Percentiles rank a stretch among this genome's conserved stretches.
Evolutionary conservation across 164 flowering plant genomes (phyloP).

Genomic region (Brasenia schreberi): DNA sequence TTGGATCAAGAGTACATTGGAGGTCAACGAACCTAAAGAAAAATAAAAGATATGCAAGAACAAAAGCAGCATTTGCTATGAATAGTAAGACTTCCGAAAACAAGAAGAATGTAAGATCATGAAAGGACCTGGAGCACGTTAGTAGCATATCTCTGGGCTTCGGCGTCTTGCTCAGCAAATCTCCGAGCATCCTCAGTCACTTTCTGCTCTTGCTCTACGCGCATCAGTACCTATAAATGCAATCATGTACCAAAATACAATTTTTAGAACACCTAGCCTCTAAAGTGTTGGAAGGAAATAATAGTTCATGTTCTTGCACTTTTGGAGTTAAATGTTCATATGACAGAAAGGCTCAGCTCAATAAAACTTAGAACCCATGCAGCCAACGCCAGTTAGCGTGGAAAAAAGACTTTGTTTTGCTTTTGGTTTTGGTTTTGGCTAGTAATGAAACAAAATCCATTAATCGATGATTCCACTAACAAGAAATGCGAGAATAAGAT

Average conservation of each 20-base stretch:
- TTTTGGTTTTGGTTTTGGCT: too few species aligned
- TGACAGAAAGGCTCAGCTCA: neutral
- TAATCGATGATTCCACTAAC: too few species aligned
- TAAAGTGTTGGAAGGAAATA: neutral
- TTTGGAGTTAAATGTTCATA: neutral
- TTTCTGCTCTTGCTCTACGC: conserved; percentile 93
- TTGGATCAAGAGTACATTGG: too few species aligned
- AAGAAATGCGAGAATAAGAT: neutral
- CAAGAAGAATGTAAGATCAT: neutral
- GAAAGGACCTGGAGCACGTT: conserved; percentile 77
- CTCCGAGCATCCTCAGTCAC: conserved; percentile 93
- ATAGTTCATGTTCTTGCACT: neutral
- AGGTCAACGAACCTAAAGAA: too few species aligned
- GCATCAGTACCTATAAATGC: conserved; percentile 63
- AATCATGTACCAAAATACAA: neutral
- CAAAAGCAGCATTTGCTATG: neutral
- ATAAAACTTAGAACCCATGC: neutral
- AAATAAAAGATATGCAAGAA: neutral
- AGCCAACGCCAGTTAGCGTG: neutral
- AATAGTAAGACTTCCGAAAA: neutral
- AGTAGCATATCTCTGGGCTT: conserved; percentile 77
- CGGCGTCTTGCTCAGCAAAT: conserved; percentile 93
- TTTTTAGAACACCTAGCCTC: too few species aligned
- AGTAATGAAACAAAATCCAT: too few species aligned
- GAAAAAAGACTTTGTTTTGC: too few species aligned